Evolutionary conservation across 352 stramenopile genomes (phyloP).

Genomic region (Elongisporangium prolatum): DNA sequence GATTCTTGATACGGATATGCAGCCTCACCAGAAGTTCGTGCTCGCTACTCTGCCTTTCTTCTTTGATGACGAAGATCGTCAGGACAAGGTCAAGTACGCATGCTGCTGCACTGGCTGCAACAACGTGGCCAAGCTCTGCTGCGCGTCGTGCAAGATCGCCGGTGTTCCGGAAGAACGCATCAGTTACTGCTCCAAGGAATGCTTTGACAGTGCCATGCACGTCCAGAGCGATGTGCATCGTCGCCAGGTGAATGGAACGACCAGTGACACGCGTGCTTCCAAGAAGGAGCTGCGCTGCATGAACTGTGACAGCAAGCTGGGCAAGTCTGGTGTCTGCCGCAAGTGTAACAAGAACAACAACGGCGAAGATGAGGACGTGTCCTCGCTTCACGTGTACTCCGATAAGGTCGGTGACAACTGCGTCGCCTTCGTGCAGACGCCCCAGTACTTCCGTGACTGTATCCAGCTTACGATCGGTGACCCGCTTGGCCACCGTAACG

Average conservation of each 20-base stretch:
- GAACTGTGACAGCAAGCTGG: slow-evolving; percentile 67
- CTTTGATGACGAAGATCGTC: slow-evolving; percentile 70
- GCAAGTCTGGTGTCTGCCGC: slow-evolving; percentile 66
- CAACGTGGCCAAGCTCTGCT: slow-evolving; percentile 77
- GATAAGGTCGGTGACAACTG: slow-evolving; percentile 74
- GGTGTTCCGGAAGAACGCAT: slow-evolving; percentile 80
- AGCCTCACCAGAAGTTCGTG: slow-evolving; percentile 74
- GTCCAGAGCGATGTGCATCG: slow-evolving; percentile 71
- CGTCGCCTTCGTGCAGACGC: slow-evolving; percentile 78
- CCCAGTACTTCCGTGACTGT: slow-evolving; percentile 84
- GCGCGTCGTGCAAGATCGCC: slow-evolving; percentile 78
- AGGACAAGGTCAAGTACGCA: slow-evolving; percentile 73
- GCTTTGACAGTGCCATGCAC: slow-evolving; percentile 84
- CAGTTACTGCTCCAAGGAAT: slow-evolving; percentile 85
- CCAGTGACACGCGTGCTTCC: slow-evolving; percentile 56
- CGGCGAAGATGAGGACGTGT: slow-evolving; percentile 38
- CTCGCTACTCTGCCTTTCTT: slow-evolving; percentile 75
- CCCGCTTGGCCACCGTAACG: slow-evolving; percentile 75
- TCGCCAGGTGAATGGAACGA: slow-evolving; percentile 76
- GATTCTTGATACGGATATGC: slow-evolving; percentile 84
- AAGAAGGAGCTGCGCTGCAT: slow-evolving; percentile 77
- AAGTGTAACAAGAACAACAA: slow-evolving; percentile 63
- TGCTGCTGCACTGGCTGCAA: slow-evolving; percentile 75
- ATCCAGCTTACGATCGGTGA: slow-evolving; percentile 80
- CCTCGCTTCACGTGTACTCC: slow-evolving; percentile 70